Evolutionary conservation across 2,329 filamentous ascomycete species (phyloP).

Genomic region (Neophaeococcomyces mojaviensis): DNA sequence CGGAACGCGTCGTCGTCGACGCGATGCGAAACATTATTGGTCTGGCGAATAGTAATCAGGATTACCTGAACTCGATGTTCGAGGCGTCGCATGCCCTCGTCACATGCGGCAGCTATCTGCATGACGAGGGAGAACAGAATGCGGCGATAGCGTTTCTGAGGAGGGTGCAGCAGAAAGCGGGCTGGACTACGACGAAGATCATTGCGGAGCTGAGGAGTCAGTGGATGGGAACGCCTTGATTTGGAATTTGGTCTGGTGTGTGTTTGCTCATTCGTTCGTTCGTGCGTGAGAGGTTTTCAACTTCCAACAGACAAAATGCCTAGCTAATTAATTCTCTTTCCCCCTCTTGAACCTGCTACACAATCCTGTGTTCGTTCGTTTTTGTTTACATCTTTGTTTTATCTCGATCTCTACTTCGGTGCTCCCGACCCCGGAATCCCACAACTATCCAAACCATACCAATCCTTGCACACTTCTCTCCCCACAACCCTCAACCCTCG

Average conservation of each 20-base stretch:
- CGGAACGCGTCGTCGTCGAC: slow-evolving; percentile 10
- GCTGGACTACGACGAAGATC: slow-evolving; percentile 13
- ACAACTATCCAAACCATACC: slow-evolving; percentile 3
- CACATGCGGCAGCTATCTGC: slow-evolving; percentile 15
- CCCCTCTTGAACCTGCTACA: no score
- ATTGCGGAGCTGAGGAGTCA: slow-evolving; percentile 10
- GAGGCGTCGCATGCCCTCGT: slow-evolving; percentile 15
- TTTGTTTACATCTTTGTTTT: no score
- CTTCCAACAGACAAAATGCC: no score
- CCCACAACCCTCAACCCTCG: slow-evolving; percentile 1
- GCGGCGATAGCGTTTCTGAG: slow-evolving; percentile 12
- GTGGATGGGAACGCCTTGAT: slow-evolving; percentile 5
- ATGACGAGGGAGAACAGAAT: slow-evolving; percentile 10
- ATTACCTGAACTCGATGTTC: slow-evolving; percentile 12
- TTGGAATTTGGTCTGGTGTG: neutral
- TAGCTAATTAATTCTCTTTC: no score
- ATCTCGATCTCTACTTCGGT: neutral
- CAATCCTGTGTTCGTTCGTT: no score
- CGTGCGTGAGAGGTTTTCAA: no score
- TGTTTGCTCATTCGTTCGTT: no score
- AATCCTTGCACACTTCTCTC: slow-evolving; percentile 7
- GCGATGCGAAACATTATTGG: slow-evolving; percentile 13
- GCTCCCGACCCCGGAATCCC: neutral
- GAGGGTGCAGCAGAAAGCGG: slow-evolving; percentile 10
- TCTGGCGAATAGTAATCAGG: slow-evolving; percentile 13